These are phyloP conservation scores for Plasmodiophora brassicae DNA, from an alignment of 208 protist genomes.

Conservation along the genomic window DNA sequence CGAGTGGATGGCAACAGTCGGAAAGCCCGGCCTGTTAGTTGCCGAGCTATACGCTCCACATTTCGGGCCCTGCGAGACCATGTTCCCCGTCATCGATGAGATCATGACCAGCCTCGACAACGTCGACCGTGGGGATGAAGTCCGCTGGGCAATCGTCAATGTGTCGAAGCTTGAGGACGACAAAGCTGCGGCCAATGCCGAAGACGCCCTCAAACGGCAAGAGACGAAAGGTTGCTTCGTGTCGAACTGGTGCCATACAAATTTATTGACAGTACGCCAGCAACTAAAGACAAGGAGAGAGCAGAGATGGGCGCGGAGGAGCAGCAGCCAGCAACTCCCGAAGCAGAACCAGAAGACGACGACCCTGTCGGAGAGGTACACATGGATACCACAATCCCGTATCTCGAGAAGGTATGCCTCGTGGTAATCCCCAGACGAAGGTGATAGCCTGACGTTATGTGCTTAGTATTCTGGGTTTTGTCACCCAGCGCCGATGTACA, in stretches of 20 bases:
- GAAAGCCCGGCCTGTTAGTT: not conserved
- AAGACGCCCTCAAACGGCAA: not conserved
- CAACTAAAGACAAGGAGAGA: no score
- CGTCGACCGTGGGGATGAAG: not conserved
- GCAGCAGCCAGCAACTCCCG: no score
- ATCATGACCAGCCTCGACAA: not conserved
- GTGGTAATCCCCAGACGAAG: not conserved
- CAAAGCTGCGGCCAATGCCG: not conserved
- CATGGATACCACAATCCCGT: not conserved
- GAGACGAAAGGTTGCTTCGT: not conserved
- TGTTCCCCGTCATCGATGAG: not conserved
- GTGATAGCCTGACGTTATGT: not conserved
- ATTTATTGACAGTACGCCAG: no score
- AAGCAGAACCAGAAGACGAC: not conserved
- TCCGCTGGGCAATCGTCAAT: not conserved
- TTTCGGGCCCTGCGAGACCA: not conserved
- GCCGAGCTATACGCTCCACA: not conserved
- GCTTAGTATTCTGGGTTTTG: not conserved
- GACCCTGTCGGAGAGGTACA: not conserved
- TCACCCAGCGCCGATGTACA: not conserved
- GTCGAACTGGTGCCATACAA: no score
- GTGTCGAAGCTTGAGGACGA: not conserved
- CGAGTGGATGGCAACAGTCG: not conserved
- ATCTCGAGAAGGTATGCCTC: not conserved
- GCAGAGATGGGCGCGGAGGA: no score